Conservation (phyloP, 768 basidiomycete genomes). For the Ramaria sp. region DNA sequence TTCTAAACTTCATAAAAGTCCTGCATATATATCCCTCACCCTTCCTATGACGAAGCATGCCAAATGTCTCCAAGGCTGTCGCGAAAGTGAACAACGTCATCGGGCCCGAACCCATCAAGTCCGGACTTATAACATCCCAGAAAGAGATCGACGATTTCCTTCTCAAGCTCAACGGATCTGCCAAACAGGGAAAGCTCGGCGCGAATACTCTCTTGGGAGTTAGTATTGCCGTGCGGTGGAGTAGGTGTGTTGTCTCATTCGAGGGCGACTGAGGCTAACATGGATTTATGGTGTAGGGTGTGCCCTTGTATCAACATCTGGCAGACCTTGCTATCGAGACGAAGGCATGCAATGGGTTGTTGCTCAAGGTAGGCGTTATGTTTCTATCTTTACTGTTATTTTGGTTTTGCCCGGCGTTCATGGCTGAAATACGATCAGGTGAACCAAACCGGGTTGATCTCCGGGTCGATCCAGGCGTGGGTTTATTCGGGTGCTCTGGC, state of each 20-base stretch:
- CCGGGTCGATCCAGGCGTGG: slow-evolving; percentile 96
- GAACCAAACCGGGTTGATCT: slow-evolving; percentile 98
- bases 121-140: slow-evolving; percentile 78
- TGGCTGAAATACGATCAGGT: slow-evolving; percentile 32
- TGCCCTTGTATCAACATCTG: slow-evolving; percentile 94
- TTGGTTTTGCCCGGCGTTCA: slow-evolving; percentile 2
- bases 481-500: slow-evolving; percentile 21
- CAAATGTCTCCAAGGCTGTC: slow-evolving; percentile 91
- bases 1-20: no score
- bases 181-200: slow-evolving; percentile 99
- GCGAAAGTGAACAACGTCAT: slow-evolving; percentile 88
- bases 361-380: slow-evolving; percentile 74
- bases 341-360: slow-evolving; percentile 98
- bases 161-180: slow-evolving; percentile 93
- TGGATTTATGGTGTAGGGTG: slow-evolving; percentile 30
- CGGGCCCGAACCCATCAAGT: slow-evolving; percentile 78
- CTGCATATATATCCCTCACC: neutral
- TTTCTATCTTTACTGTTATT: neutral
- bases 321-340: slow-evolving; percentile 97
- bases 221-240: slow-evolving; percentile 95
- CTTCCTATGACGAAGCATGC: neutral
- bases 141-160: slow-evolving; percentile 96
- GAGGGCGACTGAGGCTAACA: neutral
- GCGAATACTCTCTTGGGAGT: slow-evolving; percentile 99
- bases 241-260: slow-evolving; percentile 35